A percentile compares a stretch with the other conserved stretches of the same genome.
phyloP scores from a whole-genome alignment of 78 protist species.

The Dictyostelium capitatum region DNA sequence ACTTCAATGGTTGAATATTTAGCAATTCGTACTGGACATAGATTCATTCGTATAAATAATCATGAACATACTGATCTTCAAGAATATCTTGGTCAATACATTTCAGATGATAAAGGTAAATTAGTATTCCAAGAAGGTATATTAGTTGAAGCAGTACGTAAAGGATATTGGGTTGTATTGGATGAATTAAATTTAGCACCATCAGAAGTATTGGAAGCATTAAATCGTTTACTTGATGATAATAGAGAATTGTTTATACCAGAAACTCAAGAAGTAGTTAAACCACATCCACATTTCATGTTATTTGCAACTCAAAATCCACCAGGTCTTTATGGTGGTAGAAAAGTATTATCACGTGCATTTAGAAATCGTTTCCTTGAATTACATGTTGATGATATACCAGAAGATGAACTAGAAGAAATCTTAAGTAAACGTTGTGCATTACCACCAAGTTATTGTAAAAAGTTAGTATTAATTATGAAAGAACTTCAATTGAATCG shows the following conservation, averaged over 20 bases:
- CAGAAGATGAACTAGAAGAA: slow-evolving; percentile 92
- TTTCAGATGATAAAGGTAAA: slow-evolving; percentile 89
- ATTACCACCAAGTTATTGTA: slow-evolving; percentile 91
- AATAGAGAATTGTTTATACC: slow-evolving; percentile 99
- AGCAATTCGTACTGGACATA: slow-evolving; percentile 94
- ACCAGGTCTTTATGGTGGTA: slow-evolving; percentile 99
- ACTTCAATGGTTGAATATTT: slow-evolving; percentile 97
- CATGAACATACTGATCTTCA: slow-evolving; percentile 99
- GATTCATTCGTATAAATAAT: slow-evolving; percentile 99
- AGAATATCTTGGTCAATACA: slow-evolving; percentile 99
- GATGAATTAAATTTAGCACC: slow-evolving; percentile 99
- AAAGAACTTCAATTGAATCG: slow-evolving; percentile 86
- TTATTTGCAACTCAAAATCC: slow-evolving; percentile 99
- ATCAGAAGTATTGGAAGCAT: slow-evolving; percentile 99
- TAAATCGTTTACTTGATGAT: slow-evolving; percentile 99
- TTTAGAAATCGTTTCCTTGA: slow-evolving; percentile 98
- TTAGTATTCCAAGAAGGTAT: slow-evolving; percentile 97
- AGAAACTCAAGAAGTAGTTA: slow-evolving; percentile 96
- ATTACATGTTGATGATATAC: slow-evolving; percentile 97
- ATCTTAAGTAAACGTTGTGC: slow-evolving; percentile 93
- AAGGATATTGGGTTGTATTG: slow-evolving; percentile 99
- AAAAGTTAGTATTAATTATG: slow-evolving; percentile 91
- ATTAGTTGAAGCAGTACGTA: slow-evolving; percentile 96
- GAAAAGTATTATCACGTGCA: slow-evolving; percentile 98
- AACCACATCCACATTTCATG: slow-evolving; percentile 98